A percentile compares a stretch with the other conserved stretches of the same genome.
phyloP scores from a whole-genome alignment of 257 asterid species.

The Fraxinus americana region DNA sequence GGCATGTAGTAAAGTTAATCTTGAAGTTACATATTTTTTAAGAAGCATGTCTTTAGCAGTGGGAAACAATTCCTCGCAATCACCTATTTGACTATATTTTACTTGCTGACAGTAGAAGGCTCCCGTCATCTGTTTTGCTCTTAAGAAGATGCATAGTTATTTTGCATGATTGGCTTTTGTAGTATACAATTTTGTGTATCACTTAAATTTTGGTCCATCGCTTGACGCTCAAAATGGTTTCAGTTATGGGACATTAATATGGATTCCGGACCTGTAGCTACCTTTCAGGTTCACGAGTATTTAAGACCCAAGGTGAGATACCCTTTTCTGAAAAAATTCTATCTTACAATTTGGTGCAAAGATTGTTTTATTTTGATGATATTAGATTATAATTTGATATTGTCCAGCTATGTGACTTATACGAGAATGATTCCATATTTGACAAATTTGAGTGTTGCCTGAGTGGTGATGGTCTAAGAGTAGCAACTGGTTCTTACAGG shows the following conservation, averaged over 20 bases:
- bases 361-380: conserved; percentile 25
- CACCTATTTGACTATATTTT: conserved; percentile 9
- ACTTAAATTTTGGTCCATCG: conserved; percentile 18
- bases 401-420: conserved; percentile 78
- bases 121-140: background rate
- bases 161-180: conserved; percentile 14
- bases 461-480: conserved; percentile 82
- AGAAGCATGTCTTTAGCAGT: background rate
- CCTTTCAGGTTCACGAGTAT: conserved; percentile 86
- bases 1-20: conserved; percentile 10
- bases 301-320: conserved; percentile 77
- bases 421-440: conserved; percentile 84
- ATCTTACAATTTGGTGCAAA: background rate
- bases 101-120: background rate
- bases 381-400: conserved; percentile 27
- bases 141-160: conserved; percentile 9
- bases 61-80: background rate
- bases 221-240: conserved; percentile 30
- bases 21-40: conserved; percentile 8
- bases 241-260: conserved; percentile 91
- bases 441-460: conserved; percentile 91
- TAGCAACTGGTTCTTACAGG: conserved; percentile 93
- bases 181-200: conserved; percentile 12
- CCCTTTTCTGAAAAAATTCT: conserved; percentile 14
- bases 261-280: conserved; percentile 86